Base-by-base conservation (phyloP, 257 asterid species). In the Knoxia roxburghii region DNA sequence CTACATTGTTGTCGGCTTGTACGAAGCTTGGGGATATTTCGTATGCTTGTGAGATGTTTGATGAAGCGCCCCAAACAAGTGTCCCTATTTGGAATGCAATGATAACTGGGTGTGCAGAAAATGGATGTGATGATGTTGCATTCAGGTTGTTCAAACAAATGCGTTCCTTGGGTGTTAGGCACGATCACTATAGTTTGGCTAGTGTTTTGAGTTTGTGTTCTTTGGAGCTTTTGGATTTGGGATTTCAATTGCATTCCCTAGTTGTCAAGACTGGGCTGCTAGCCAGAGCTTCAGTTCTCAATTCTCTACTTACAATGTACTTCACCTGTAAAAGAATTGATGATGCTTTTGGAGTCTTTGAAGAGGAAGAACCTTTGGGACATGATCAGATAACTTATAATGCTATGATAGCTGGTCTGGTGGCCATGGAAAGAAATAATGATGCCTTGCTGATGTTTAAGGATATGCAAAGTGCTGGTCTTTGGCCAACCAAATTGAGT, bases 61-160 rank as follows among this genome's bases (percentile, higher is more conserved):
- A 84, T 69, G 49, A 75, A 87, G 80, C 82, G 86, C 93, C 87
- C 2, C 74, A 74, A 0, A 15, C 81, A 59, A 60, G 79, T 75
- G 84, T 86, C 76, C 86, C 88, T 3, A 75, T 89, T 54, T 92
- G 98, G 98, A 92, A 89, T 64, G 96, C 97, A 2, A 72, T 92
- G 77, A 85, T 92, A 58, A 87, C 98, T 0, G 98, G 98, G 43
- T 85, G 87, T 61, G 92, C 77, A 1, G 89, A 83, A 35, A 80
- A 77, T 35, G 86, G 95, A 35, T 65, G 18, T 54, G 73, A 69
- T 6, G 55, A 67, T 72, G 60, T 80, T 75, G 95, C 92, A 0
- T 75, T 89, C 68, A 69, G 68, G 29, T 77, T 83, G 14, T 89
- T 92, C 63, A 60, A 5, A 12, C 74, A 70, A 74, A 89, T 89